Base-by-base conservation (phyloP, 2,329 filamentous ascomycete genomes). In the Tolypocladium endophyticum region DNA sequence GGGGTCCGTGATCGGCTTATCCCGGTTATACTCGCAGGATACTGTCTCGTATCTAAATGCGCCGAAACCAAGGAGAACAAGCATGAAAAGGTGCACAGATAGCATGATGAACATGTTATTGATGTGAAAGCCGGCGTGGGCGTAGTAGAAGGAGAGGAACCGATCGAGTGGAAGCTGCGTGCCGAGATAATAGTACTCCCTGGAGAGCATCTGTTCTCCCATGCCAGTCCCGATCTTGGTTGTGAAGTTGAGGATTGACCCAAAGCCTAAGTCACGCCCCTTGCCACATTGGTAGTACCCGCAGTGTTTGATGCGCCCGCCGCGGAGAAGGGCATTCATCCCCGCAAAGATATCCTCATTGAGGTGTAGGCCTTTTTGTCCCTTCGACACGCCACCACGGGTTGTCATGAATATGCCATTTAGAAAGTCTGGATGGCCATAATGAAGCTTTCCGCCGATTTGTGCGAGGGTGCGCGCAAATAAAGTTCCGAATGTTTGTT, bases 41-140 rank as follows among this genome's bases (percentile, higher is more conserved):
- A 96, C 90, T 1, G 91, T 95, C 79, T 99, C 91, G 73, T 96
- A 87, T 62, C 85, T 84, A 53, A 99, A 81, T 36, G 90, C 91
- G 66, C 94, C 94, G 53, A 97, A 78, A 75, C 96, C 95, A 76
- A 99, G 81, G 62, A 97, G 76, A 58, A 87, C 87, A 67, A 99
- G 88, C 94, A 99, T 97, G 81, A 99, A 97, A 78, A 96, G 84
- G 75, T 99, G 93, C 63, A 99, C 92, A 11, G 94, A 99, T 71
- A 97, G 79, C 87, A 99, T 97, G 73, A 99, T 97, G 81, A 99
- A 97, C 83, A 97, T 89, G 81, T 99, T 99, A 87, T 99, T 97
- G 78, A 99, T 82, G 79, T 99, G 94, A 87, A 99, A 99, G 76
- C 94, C 94, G 66, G 94, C 88, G 79, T 99, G 94, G 58, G 94